Evolutionary conservation across 768 basidiomycete species (phyloP).

Genomic region (Hygrophorus pudorinus): DNA sequence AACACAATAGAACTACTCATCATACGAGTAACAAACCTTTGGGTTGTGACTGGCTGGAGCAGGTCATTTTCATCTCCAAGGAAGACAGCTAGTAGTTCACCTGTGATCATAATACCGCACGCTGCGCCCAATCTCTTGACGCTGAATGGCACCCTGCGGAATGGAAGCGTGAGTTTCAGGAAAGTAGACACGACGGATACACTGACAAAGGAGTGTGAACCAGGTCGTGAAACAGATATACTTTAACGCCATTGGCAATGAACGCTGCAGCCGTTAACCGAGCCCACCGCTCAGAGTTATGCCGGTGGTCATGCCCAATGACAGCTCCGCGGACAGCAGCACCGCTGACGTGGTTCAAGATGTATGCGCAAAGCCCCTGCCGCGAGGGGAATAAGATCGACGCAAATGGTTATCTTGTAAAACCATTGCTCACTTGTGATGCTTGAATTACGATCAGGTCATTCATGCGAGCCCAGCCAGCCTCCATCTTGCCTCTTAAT

Average conservation of each 20-base stretch:
- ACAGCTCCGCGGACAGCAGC: slow-evolving; percentile 61
- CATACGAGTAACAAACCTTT: slow-evolving; percentile 41
- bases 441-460: slow-evolving; percentile 76
- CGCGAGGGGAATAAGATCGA: neutral
- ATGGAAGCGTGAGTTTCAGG: neutral
- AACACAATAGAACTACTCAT: neutral
- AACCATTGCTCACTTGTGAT: slow-evolving; percentile 46
- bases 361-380: slow-evolving; percentile 73
- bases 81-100: slow-evolving; percentile 22
- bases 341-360: slow-evolving; percentile 38
- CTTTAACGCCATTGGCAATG: slow-evolving; percentile 50
- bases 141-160: slow-evolving; percentile 66
- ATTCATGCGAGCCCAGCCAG: slow-evolving; percentile 89
- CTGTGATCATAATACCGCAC: slow-evolving; percentile 88
- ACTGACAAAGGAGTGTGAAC: slow-evolving; percentile 76
- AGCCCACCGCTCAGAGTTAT: slow-evolving; percentile 75
- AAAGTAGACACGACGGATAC: neutral
- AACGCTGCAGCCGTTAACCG: slow-evolving; percentile 66
- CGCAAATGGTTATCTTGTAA: neutral
- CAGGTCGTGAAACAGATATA: slow-evolving; percentile 56
- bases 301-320: slow-evolving; percentile 79
- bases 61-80: slow-evolving; percentile 2
- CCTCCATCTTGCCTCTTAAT: slow-evolving; percentile 74
- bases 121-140: slow-evolving; percentile 58
- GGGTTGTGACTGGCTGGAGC: slow-evolving; percentile 75